Conservation (phyloP, 139 green algal species). For the Pleodorina starrii region DNA sequence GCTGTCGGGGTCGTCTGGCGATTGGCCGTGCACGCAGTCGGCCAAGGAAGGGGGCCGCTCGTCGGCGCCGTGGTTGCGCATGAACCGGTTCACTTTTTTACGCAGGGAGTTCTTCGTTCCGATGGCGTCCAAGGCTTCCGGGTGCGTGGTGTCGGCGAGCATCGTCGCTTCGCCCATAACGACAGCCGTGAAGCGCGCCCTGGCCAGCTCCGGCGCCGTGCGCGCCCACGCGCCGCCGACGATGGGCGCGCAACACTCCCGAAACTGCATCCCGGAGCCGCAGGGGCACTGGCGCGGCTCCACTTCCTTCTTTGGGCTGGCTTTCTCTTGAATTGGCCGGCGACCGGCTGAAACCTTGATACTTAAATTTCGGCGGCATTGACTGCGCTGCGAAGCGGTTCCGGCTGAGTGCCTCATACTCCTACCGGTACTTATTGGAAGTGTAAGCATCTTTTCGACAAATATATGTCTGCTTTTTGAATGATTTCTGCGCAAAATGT, state of each 20-base stretch:
- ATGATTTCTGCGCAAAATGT: no score
- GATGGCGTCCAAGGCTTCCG: constrained; percentile 44
- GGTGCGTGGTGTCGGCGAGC: constrained; percentile 52
- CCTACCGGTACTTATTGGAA: background rate
- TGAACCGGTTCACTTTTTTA: background rate
- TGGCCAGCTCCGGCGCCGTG: constrained; percentile 42
- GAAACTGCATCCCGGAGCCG: background rate
- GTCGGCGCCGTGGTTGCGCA: background rate
- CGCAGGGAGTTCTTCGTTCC: constrained; percentile 27
- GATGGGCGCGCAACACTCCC: constrained; percentile 41
- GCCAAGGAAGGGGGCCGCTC: background rate
- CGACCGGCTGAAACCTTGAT: background rate
- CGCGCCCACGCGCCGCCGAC: constrained; percentile 48
- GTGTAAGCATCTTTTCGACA: background rate
- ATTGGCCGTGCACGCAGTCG: constrained; percentile 4
- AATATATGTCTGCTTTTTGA: no score
- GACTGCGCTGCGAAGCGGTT: background rate
- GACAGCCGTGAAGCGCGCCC: constrained; percentile 44
- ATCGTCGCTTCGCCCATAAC: background rate
- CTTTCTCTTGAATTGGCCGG: background rate
- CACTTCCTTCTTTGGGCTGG: background rate
- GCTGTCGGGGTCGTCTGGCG: background rate
- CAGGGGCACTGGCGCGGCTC: constrained; percentile 16
- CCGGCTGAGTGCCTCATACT: background rate
- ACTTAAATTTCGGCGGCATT: background rate